phyloP scores from a whole-genome alignment of 805 yeast genomes.

The Kazachstania psychrophila region DNA sequence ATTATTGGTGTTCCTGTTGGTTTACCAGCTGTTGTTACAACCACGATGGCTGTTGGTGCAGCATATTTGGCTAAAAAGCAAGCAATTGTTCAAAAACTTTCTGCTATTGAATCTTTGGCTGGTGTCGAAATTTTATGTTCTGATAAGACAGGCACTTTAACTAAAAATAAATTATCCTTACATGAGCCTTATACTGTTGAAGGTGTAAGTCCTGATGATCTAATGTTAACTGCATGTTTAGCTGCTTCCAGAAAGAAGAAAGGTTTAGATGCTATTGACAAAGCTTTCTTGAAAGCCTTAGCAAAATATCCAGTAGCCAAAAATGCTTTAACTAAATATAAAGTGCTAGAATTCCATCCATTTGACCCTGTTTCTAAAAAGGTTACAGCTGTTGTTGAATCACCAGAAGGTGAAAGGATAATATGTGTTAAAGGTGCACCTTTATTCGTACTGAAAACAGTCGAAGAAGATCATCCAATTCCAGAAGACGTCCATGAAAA shows the following conservation, averaged over 20 bases:
- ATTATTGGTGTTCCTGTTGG: slow-evolving; percentile 98
- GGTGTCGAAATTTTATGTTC: slow-evolving; percentile 98
- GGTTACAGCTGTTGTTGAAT: slow-evolving; percentile 89
- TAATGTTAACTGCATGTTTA: slow-evolving; percentile 94
- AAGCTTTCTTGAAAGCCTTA: slow-evolving; percentile 89
- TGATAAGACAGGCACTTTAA: slow-evolving; percentile 95
- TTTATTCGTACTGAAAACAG: slow-evolving; percentile 90
- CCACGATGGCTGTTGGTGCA: slow-evolving; percentile 99
- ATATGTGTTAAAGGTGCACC: slow-evolving; percentile 98
- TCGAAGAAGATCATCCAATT: slow-evolving; percentile 92
- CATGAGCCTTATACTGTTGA: slow-evolving; percentile 97
- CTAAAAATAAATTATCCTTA: slow-evolving; percentile 91
- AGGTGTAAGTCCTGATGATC: slow-evolving; percentile 92
- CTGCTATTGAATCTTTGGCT: slow-evolving; percentile 94
- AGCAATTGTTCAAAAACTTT: slow-evolving; percentile 92
- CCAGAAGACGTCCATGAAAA: slow-evolving; percentile 89
- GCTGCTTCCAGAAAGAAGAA: slow-evolving; percentile 97
- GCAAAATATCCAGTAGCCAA: slow-evolving; percentile 84
- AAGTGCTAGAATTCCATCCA: slow-evolving; percentile 91
- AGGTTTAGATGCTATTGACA: slow-evolving; percentile 96
- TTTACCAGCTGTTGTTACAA: slow-evolving; percentile 96
- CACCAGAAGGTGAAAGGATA: slow-evolving; percentile 91
- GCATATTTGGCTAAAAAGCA: slow-evolving; percentile 95
- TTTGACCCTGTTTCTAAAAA: slow-evolving; percentile 97
- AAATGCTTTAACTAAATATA: slow-evolving; percentile 84